Conservation (phyloP, 2,329 filamentous ascomycete species). For the Epichloe aotearoae region DNA sequence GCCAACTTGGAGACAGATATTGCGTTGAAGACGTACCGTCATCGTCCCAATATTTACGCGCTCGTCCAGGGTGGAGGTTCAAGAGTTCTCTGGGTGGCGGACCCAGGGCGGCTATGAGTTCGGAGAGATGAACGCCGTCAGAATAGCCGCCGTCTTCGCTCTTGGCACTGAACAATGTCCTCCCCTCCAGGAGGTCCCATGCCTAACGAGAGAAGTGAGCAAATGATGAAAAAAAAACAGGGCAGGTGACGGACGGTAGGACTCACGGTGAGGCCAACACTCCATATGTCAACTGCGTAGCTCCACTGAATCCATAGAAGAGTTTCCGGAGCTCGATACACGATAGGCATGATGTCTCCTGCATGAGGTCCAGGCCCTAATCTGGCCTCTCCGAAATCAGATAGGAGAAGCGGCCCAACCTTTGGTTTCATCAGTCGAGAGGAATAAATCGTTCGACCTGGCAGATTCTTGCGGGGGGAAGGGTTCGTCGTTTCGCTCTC, state of each 20-base stretch:
- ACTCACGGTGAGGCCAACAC: background rate
- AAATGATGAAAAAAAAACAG: too few relatives aligned
- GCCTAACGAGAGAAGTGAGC: background rate
- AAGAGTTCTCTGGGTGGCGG: background rate
- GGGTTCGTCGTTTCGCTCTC: background rate
- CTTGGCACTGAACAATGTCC: background rate
- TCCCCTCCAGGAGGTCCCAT: background rate
- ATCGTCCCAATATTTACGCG: background rate
- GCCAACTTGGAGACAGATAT: background rate
- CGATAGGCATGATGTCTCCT: constrained; percentile 16
- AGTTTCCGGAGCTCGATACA: background rate
- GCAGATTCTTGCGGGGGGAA: background rate
- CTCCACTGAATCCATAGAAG: background rate
- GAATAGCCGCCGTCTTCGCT: background rate
- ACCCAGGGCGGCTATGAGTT: background rate
- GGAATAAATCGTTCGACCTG: background rate
- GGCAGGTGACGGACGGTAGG: background rate
- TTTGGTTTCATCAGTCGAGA: background rate
- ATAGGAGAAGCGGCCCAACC: constrained; percentile 1
- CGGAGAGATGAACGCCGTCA: background rate
- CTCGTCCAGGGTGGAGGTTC: background rate
- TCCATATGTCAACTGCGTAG: background rate
- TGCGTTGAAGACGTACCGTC: background rate
- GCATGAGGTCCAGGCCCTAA: constrained; percentile 8
- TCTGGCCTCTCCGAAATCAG: background rate